Evolutionary conservation across 2,329 filamentous ascomycete genomes (phyloP), one percentile per base, ranked within the genome.

Genomic region (Fusarium albidum): DNA sequence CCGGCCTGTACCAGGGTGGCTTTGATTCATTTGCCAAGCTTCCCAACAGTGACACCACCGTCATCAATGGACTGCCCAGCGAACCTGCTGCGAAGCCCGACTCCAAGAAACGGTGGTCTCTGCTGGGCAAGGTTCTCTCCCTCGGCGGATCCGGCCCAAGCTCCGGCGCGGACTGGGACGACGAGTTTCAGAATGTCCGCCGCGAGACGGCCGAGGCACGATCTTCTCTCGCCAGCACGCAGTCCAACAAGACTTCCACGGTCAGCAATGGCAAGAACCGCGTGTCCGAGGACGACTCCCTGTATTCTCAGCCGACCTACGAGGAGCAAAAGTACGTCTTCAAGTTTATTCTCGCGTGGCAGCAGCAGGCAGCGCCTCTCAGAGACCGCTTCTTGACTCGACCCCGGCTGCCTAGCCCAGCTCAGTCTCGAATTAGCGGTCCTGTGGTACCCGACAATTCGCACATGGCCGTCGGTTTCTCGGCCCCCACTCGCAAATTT

Each of bases 321-420:
- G 80, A 84, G 61, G 74, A 82, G 68, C 74, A 81, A 69, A 77
- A 80, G 59, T 91, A 84, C 66, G 80, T 85, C 54, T 93, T 93
- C 77, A 90, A 87, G 57, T 93, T 93, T 66, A 85, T 87, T 9
- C 79, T 92, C 3, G 87, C 89, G 54, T 88, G 84, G 80, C 79
- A 86, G 33, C 74, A 80, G 41, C 82, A 82, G 18, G 71, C 79
- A 15, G 78, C 82, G 57, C 78, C 82, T 45, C 76, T 78, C 1
- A 82, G 82, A 4, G 83, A 88, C 33, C 83, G 86, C 4, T 80
- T 88, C n/a, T 77, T 93, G 15, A 80, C 79, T 17, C 82, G 85
- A 6, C 90, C 91, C 2, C 81, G 87, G 11, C 80, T 95, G 5
- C 91, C 91, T 0, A 79, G 80, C 4, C 83, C 88, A 0, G 90